phyloP scores from a whole-genome alignment of 1,284 basidiomycete genomes.

The Wolfiporia cocos region DNA sequence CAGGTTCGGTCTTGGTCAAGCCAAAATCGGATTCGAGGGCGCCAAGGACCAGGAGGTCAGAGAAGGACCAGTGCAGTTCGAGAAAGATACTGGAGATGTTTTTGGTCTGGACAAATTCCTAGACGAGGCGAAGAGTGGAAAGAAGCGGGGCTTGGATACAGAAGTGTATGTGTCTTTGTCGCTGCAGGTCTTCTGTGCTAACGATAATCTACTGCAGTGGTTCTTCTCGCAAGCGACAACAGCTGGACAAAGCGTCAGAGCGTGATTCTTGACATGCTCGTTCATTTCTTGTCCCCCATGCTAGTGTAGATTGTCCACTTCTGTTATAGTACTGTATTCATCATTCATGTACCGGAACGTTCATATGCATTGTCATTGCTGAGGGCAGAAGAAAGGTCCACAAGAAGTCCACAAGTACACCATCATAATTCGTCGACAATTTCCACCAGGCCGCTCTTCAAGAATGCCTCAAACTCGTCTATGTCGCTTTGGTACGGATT shows the following conservation, averaged over 20 bases:
- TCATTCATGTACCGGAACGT: too few species aligned
- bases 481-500: too few species aligned
- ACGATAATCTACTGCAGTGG: constrained; percentile 33
- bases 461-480: too few species aligned
- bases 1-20: constrained; percentile 88
- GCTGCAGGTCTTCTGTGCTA: background rate
- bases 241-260: constrained; percentile 62
- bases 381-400: too few species aligned
- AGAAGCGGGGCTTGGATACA: constrained; percentile 83
- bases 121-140: constrained; percentile 93
- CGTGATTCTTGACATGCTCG: too few species aligned
- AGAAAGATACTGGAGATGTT: constrained; percentile 96
- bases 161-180: constrained; percentile 48
- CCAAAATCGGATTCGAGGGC: constrained; percentile 85
- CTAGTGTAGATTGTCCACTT: background rate
- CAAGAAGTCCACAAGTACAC: too few species aligned
- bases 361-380: too few species aligned
- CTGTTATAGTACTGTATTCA: too few species aligned
- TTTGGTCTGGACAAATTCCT: constrained; percentile 98
- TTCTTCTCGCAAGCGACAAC: constrained; percentile 65
- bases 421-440: too few species aligned
- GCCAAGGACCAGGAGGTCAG: constrained; percentile 76
- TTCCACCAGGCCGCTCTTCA: too few species aligned
- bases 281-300: too few species aligned
- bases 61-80: constrained; percentile 97